phyloP scores from a whole-genome alignment of 2,329 filamentous ascomycete species.

The Neonectria neomacrospora region DNA sequence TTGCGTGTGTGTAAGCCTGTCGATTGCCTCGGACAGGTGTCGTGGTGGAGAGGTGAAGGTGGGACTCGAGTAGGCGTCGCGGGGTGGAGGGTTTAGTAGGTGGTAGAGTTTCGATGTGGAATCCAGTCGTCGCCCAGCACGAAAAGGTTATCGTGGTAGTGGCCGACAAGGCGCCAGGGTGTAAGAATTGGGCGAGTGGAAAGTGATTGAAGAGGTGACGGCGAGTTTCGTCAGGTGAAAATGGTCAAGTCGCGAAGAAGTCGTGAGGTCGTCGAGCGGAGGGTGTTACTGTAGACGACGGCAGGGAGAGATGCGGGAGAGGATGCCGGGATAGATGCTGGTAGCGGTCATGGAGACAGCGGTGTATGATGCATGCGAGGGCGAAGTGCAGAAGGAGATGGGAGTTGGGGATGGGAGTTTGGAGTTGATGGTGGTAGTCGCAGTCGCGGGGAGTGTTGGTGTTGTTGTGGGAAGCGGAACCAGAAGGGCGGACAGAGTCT shows the following conservation, averaged over 20 bases:
- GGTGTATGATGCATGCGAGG: constrained; percentile 36
- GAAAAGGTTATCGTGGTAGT: constrained; percentile 32
- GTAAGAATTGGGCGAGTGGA: constrained; percentile 17
- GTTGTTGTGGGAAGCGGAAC: constrained; percentile 39
- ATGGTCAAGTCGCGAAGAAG: constrained; percentile 13
- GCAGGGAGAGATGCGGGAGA: constrained; percentile 28
- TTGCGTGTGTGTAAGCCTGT: constrained; percentile 59
- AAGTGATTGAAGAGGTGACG: constrained; percentile 5
- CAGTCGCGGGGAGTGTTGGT: constrained; percentile 32
- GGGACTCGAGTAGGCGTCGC: constrained; percentile 28
- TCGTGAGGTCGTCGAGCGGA: constrained; percentile 27
- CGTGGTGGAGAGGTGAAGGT: constrained; percentile 26
- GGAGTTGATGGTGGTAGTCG: neutral
- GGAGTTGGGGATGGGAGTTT: constrained; percentile 13
- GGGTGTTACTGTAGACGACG: constrained; percentile 33
- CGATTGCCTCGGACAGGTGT: constrained; percentile 49
- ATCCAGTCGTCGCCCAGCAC: constrained; percentile 32
- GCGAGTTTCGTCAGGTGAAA: neutral
- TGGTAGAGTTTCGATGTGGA: constrained; percentile 26
- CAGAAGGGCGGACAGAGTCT: constrained; percentile 33
- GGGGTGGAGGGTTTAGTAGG: constrained; percentile 10
- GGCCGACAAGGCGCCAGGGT: constrained; percentile 38
- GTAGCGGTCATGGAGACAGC: constrained; percentile 39
- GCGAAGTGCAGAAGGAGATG: constrained; percentile 28
- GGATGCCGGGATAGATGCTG: constrained; percentile 35